These are phyloP conservation scores for Aspergillus quadrilineatus DNA, from an alignment of 2,329 filamentous ascomycete genomes.

Conservation along the genomic window DNA sequence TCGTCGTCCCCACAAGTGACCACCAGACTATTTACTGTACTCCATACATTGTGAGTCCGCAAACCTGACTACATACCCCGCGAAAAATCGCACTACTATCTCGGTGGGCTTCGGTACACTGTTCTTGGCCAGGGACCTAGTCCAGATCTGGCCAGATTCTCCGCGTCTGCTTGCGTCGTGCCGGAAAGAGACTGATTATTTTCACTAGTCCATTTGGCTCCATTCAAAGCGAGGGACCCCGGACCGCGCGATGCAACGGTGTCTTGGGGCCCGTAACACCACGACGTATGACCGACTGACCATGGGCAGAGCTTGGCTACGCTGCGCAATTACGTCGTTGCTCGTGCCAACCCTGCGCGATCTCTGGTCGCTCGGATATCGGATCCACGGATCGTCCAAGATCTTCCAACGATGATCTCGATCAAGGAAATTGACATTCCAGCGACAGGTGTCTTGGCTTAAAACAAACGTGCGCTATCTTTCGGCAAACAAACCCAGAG, in stretches of 20 bases:
- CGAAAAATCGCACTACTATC: not conserved
- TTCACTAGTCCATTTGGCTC: conserved; percentile 13
- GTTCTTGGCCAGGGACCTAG: not conserved
- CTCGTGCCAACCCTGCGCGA: conserved; percentile 8
- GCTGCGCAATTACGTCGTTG: not conserved
- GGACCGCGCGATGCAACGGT: conserved; percentile 5
- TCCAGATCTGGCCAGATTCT: conserved; percentile 5
- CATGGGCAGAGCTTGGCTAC: not conserved
- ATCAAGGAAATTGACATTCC: not conserved
- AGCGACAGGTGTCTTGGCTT: not conserved
- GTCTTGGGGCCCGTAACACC: not conserved
- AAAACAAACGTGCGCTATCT: not conserved
- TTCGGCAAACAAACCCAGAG: too few relatives aligned
- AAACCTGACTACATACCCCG: too few relatives aligned
- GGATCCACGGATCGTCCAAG: conserved; percentile 19
- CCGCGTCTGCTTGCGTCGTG: conserved; percentile 12
- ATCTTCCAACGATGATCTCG: conserved; percentile 12
- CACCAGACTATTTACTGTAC: not conserved
- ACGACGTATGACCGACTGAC: too few relatives aligned
- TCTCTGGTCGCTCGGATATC: conserved; percentile 6
- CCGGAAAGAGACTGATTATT: conserved; percentile 14
- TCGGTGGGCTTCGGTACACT: not conserved
- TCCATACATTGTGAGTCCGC: too few relatives aligned
- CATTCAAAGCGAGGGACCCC: not conserved
- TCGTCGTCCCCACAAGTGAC: not conserved